These are phyloP conservation scores for Alternaria triticina DNA, from an alignment of 2,329 filamentous ascomycete species.

Conservation along the genomic window DNA sequence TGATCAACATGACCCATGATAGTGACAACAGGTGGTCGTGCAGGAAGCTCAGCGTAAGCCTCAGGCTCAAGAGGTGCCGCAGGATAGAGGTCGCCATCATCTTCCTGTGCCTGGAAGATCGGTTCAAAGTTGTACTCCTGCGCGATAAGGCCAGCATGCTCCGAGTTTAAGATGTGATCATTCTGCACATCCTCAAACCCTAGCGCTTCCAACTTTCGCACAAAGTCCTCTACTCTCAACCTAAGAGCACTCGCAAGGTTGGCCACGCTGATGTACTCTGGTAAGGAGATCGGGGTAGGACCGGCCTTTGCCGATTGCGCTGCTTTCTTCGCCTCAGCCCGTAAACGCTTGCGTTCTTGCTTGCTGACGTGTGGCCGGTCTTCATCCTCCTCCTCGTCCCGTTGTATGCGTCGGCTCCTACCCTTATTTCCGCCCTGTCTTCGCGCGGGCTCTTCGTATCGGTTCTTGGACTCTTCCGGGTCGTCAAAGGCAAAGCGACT, in stretches of 20 bases:
- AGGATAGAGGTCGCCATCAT: slow-evolving; percentile 75
- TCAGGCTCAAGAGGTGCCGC: slow-evolving; percentile 54
- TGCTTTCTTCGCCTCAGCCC: slow-evolving; percentile 44
- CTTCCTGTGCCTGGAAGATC: slow-evolving; percentile 68
- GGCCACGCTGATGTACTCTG: slow-evolving; percentile 89
- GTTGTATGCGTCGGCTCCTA: slow-evolving; percentile 29
- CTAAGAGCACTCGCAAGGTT: slow-evolving; percentile 79
- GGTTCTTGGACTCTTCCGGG: slow-evolving; percentile 27
- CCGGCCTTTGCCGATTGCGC: slow-evolving; percentile 35
- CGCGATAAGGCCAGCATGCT: slow-evolving; percentile 87
- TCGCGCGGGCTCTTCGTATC: slow-evolving; percentile 40
- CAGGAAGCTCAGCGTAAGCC: slow-evolving; percentile 71
- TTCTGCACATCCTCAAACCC: slow-evolving; percentile 86
- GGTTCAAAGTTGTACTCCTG: slow-evolving; percentile 94
- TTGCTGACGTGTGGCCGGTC: slow-evolving; percentile 27
- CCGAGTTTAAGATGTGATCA: slow-evolving; percentile 86
- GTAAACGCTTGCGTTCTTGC: slow-evolving; percentile 41
- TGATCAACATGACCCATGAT: slow-evolving; percentile 99
- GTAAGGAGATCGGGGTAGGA: slow-evolving; percentile 69
- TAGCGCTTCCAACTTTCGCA: slow-evolving; percentile 79
- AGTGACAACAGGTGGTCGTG: slow-evolving; percentile 89
- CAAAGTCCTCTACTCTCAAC: slow-evolving; percentile 73
- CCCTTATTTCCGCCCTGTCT: slow-evolving; percentile 25
- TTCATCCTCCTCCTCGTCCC: slow-evolving; percentile 34
- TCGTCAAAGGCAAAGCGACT: slow-evolving; percentile 36